Evolutionary conservation across 2,329 filamentous ascomycete species (phyloP).

Genomic region (Neurospora sp.): DNA sequence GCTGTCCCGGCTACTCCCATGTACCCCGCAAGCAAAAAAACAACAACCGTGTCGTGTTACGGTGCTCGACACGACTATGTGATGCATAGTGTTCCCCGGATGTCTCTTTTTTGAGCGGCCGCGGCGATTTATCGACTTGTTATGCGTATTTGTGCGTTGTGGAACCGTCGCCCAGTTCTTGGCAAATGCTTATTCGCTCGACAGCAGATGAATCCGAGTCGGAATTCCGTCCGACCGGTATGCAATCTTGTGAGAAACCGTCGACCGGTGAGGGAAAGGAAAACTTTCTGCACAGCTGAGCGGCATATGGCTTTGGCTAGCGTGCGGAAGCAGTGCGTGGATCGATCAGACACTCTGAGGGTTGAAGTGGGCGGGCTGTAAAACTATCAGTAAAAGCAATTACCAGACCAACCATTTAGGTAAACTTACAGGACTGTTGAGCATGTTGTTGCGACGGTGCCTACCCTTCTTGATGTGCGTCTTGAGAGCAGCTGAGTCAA

Average conservation of each 20-base stretch:
- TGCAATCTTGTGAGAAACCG: not conserved
- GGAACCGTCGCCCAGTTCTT: not conserved
- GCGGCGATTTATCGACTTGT: not conserved
- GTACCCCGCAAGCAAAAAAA: not conserved
- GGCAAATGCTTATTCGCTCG: not conserved
- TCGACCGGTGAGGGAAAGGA: not conserved
- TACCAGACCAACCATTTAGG: conserved; percentile 2
- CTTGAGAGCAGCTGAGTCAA: conserved; percentile 93
- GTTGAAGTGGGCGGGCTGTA: conserved; percentile 43
- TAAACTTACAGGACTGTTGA: conserved; percentile 83
- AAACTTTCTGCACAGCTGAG: not conserved
- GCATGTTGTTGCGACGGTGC: conserved; percentile 87
- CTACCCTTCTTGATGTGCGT: conserved; percentile 98
- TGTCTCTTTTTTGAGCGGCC: not conserved
- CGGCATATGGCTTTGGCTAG: not conserved
- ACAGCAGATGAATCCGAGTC: not conserved
- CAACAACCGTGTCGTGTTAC: not conserved
- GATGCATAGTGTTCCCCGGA: not conserved
- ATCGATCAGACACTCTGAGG: conserved; percentile 42
- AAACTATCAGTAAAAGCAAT: conserved; percentile 6
- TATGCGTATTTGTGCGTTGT: not conserved
- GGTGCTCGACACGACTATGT: not conserved
- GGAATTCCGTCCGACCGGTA: not conserved
- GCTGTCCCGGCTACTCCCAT: not conserved
- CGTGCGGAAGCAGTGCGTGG: not conserved